Conservation (phyloP, 306 rosid genomes). For the Bauhinia variegata region DNA sequence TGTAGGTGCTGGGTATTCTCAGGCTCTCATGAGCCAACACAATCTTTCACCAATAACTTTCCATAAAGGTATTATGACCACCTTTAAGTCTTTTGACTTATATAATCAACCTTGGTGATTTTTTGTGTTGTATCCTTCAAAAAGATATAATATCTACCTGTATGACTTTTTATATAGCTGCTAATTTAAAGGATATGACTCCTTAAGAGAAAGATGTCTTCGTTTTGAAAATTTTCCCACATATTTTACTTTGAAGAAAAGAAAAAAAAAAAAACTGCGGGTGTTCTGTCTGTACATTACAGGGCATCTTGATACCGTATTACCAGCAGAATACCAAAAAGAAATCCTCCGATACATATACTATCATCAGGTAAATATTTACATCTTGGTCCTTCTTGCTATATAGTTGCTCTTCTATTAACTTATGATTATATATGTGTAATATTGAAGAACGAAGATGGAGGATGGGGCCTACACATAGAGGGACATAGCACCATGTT, state of each 20-base stretch:
- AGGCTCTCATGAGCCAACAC: no score
- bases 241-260: neutral
- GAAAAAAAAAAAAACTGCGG: conserved; percentile 34
- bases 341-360: conserved; percentile 78
- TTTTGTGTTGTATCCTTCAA: no score
- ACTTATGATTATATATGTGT: neutral
- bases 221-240: no score
- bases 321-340: conserved; percentile 49
- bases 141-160: no score
- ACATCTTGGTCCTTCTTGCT: neutral
- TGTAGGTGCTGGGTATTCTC: no score
- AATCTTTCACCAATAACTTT: no score
- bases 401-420: neutral
- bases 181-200: no score
- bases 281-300: conserved; percentile 64
- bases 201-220: no score
- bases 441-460: conserved; percentile 70
- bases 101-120: no score
- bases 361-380: conserved; percentile 56
- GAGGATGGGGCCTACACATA: conserved; percentile 84
- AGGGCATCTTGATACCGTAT: conserved; percentile 57
- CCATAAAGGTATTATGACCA: no score
- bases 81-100: no score
- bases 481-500: conserved; percentile 86
- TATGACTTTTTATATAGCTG: no score